Evolutionary conservation across 768 basidiomycete genomes (phyloP), one percentile per base, ranked within the genome.

Genomic region (Chiua virens): DNA sequence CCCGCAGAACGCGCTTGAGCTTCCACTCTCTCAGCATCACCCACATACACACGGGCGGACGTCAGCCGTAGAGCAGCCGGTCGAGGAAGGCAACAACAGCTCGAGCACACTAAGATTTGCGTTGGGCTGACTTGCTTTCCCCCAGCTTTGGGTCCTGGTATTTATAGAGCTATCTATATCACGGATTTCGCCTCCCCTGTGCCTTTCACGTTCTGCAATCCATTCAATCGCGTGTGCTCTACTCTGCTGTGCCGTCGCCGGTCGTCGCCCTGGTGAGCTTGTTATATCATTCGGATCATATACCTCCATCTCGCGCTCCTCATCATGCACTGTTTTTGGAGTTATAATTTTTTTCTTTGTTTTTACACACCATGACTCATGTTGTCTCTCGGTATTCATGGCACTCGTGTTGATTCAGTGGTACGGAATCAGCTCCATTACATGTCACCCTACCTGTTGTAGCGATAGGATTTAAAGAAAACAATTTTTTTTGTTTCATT

Each of bases 21-120:
- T 58, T 13, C 46, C 65, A 8, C 59, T 55, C 21, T 34, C 58
- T n/a, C 53, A 49, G 5, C 28, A 49, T 15, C 45, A 39, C 18
- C 22, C 57, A 35, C 52, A 44, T 1, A 3, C 42, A 3, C 52
- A 42, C 7, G 28, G 20, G 9, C 57, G 44, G 11, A 30, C 42
- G 5, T 44, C 60, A 8, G 6, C 35, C 17, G 22, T 45, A 10
- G 62, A 54, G 15, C 60, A 58, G 18, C 34, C 56, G 0, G 52
- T 61, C 17, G 65, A 65, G 6, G 66, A 68, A 21, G 56, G 51
- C 15, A 64, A 46, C 38, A 57, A 41, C 22, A 63, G 52, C 37
- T 65, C 66, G 45, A 68, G 67, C 41, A 68, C 68, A 21, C 40
- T 68, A 38, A 50, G 68, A 25, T 68, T 70, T 30, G 67, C 67